Conservation (phyloP, 257 asterid genomes). For the Scutellaria minor region DNA sequence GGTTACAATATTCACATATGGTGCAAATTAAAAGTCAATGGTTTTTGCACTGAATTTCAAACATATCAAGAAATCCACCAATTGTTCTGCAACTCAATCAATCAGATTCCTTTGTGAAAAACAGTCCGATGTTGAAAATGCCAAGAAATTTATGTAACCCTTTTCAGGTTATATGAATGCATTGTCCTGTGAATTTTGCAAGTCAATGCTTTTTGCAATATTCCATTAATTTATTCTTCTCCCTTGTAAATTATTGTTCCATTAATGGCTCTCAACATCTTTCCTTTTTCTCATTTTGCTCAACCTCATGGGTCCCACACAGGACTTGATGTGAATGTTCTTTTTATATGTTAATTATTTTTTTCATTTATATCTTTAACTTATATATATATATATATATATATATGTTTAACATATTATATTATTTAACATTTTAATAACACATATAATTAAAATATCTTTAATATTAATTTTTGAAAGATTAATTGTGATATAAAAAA, state of each 20-base stretch:
- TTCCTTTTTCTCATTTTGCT: not conserved
- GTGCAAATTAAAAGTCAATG: constrained; percentile 25
- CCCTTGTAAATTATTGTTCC: not conserved
- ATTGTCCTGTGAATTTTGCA: constrained; percentile 3
- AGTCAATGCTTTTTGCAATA: constrained; percentile 18
- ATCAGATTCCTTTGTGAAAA: constrained; percentile 22
- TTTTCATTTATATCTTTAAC: no score
- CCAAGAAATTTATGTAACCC: constrained; percentile 19
- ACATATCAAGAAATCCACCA: constrained; percentile 17
- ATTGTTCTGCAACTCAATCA: constrained; percentile 11
- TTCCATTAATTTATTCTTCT: not conserved
- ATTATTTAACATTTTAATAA: no score
- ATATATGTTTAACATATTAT: no score
- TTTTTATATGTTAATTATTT: no score
- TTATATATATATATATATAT: no score
- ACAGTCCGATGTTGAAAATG: constrained; percentile 23
- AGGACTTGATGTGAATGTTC: no score
- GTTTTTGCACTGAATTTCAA: not conserved
- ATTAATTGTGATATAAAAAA: no score
- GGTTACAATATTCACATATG: not conserved
- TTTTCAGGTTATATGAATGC: constrained; percentile 5
- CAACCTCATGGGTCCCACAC: not conserved
- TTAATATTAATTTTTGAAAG: no score
- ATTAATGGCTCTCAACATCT: constrained; percentile 19
- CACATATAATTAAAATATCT: no score